phyloP scores from a whole-genome alignment of 164 flowering plant species.

The Protea cynaroides region DNA sequence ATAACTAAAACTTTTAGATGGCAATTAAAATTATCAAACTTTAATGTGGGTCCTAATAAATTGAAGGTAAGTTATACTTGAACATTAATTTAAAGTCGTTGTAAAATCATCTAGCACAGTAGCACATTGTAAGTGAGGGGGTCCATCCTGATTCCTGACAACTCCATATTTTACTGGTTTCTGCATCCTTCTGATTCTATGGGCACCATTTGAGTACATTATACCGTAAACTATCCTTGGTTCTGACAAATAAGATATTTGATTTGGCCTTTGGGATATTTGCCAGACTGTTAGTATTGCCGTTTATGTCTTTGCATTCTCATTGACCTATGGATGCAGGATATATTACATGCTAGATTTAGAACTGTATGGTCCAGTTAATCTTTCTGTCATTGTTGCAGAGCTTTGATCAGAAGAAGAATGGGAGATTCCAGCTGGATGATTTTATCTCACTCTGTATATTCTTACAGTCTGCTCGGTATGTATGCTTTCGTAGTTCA shows the following conservation, averaged over 20 bases:
- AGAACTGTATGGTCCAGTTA: background rate
- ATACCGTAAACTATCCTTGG: background rate
- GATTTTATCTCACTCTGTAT: slow-evolving; percentile 76
- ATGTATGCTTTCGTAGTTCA: slow-evolving; percentile 11
- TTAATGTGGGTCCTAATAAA: no score
- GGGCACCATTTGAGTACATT: no score
- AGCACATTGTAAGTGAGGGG: no score
- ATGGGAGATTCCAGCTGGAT: slow-evolving; percentile 62
- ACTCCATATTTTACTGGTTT: no score
- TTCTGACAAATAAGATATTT: background rate
- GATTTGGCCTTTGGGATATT: background rate
- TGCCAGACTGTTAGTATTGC: no score
- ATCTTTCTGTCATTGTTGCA: slow-evolving; percentile 20
- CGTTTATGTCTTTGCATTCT: background rate
- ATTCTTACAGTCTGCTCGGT: slow-evolving; percentile 78
- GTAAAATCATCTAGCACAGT: no score
- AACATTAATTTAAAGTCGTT: no score
- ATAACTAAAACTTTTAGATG: no score
- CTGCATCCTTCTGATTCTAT: no score
- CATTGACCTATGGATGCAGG: background rate
- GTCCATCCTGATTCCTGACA: no score
- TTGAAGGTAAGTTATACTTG: no score
- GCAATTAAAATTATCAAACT: no score
- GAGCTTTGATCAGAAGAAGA: slow-evolving; percentile 77
- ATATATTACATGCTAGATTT: background rate